Base-by-base conservation (phyloP, 2,329 filamentous ascomycete species). In the Pestalotiopsis sp. region DNA sequence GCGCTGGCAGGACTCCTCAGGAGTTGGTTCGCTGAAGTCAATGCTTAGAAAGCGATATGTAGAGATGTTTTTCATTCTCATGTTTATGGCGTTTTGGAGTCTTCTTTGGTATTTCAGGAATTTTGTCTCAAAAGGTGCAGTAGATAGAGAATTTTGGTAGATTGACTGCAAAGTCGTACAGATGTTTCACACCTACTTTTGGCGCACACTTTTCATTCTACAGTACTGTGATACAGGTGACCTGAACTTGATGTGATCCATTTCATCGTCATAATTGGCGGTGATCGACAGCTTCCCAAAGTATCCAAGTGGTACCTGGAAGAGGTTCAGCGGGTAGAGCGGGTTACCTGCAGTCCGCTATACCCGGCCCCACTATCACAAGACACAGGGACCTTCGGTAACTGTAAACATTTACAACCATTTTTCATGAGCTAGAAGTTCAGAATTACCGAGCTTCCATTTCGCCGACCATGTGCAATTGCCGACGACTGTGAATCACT, bases 1-100 rank as follows among this genome's bases (percentile, higher is more conserved):
- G 95, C 98, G 58, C 81, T 99, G 80, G 93, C 94, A 14, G 93
- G 93, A 36, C 87, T 97, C 73, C 82, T 99, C 83, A 92, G 95
- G 82, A 97, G 97, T 73, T 99, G 97, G 97, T 98, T 99, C 85
- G 91, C 93, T 0, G 89, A 91, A 80, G 89, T 91, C 12, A 86
- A 86, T 73, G 78, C 83, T 6, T 69, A 66, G 36, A 57, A 23
- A 13, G 27, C 57, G 57, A 52, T 52, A 9, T n/a, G n/a, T 52
- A 52, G 45, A 52, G n/a, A 52, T 52, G 20, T 52, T 20, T n/a
- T 36, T 62, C n/a, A 62, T 36, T 59, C n/a, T 36, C 27, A 62
- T 59, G 17, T 62, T 17, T 17, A 14, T 36, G 59, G 59, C 11
- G 59, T 62, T 59, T 13, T 62, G 36, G 45, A 52, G 6, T 52